phyloP scores from a whole-genome alignment of 2,329 filamentous ascomycete species.

The Knufia fluminis region DNA sequence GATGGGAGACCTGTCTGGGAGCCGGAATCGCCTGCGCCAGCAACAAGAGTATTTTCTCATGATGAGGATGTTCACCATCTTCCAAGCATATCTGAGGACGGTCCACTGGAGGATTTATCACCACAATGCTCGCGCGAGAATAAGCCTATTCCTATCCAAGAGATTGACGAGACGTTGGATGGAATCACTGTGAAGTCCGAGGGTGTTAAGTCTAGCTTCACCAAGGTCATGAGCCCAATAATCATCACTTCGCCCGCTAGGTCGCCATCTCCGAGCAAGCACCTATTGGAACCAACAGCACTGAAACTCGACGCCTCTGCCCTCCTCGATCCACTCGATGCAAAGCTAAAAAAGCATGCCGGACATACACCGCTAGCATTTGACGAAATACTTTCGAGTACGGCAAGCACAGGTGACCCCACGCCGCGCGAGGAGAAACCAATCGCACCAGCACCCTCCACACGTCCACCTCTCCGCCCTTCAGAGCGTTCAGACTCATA shows the following conservation, averaged over 20 bases:
- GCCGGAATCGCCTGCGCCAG: constrained; percentile 30
- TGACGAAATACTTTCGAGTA: constrained; percentile 28
- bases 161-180: constrained; percentile 37
- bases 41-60: constrained; percentile 35
- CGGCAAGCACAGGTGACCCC: constrained; percentile 18
- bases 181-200: constrained; percentile 40
- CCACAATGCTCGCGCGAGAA: constrained; percentile 26
- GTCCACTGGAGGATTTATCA: constrained; percentile 24
- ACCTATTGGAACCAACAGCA: constrained; percentile 23
- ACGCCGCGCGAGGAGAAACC: constrained; percentile 27
- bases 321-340: constrained; percentile 30
- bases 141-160: constrained; percentile 34
- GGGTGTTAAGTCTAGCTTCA: constrained; percentile 31
- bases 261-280: constrained; percentile 19
- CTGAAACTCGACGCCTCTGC: constrained; percentile 20
- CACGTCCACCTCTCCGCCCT: constrained; percentile 25
- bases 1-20: constrained; percentile 33
- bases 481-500: constrained; percentile 33
- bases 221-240: constrained; percentile 33
- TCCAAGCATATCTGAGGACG: constrained; percentile 27
- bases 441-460: constrained; percentile 26
- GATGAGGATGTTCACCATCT: constrained; percentile 25
- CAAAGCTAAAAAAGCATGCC: constrained; percentile 33
- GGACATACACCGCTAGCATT: constrained; percentile 38
- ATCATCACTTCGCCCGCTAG: constrained; percentile 27